phyloP scores from a whole-genome alignment of 768 basidiomycete species.

The Calocera cornea region DNA sequence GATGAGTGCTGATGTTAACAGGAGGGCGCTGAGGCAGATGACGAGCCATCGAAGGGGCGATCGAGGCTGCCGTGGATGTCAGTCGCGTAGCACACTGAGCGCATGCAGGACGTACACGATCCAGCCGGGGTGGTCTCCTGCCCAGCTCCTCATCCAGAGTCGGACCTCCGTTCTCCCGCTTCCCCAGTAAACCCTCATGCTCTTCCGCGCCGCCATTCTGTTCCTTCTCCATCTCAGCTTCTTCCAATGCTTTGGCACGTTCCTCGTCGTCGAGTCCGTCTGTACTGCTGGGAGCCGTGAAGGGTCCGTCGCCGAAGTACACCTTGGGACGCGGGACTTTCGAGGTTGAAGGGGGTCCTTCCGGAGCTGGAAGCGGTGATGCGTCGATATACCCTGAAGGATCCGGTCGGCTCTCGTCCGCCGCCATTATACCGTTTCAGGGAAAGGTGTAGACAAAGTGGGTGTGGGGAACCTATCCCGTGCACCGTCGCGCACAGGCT shows the following conservation, averaged over 20 bases:
- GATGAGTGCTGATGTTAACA: slow-evolving; percentile 50
- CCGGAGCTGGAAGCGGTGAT: background rate
- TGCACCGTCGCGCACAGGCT: no score
- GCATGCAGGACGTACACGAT: slow-evolving; percentile 12
- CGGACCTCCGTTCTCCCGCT: slow-evolving; percentile 14
- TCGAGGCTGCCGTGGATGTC: slow-evolving; percentile 1
- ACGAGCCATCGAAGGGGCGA: slow-evolving; percentile 42
- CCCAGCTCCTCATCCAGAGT: slow-evolving; percentile 1
- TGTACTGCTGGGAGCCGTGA: slow-evolving; percentile 67
- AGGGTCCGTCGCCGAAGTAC: slow-evolving; percentile 67
- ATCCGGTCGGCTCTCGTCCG: background rate
- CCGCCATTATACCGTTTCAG: background rate
- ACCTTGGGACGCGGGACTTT: slow-evolving; percentile 19
- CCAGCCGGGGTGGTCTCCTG: slow-evolving; percentile 16
- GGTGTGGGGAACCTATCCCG: no score
- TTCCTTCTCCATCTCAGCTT: slow-evolving; percentile 10
- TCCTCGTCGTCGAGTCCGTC: slow-evolving; percentile 39
- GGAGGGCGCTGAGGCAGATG: slow-evolving; percentile 43
- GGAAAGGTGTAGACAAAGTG: no score
- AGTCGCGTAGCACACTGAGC: background rate
- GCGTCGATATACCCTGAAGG: background rate
- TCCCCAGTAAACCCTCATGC: slow-evolving; percentile 20
- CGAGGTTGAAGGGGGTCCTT: background rate
- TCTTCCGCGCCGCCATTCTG: slow-evolving; percentile 7
- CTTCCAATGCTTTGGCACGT: slow-evolving; percentile 1